These are phyloP conservation scores for Podospora appendiculata DNA, from an alignment of 495 filamentous ascomycete species.

Conservation along the genomic window DNA sequence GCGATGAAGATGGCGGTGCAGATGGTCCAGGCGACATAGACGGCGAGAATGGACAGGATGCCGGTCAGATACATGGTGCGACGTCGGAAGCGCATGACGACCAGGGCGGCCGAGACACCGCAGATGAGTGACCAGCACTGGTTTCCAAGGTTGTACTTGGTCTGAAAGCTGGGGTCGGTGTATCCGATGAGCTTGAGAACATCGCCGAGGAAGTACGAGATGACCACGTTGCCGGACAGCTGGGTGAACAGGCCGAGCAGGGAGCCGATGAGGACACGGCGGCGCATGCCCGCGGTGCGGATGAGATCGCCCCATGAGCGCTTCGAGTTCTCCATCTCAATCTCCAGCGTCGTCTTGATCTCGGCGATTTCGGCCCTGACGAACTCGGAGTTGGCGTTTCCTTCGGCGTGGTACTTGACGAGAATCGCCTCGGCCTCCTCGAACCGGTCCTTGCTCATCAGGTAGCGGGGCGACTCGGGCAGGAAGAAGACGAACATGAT, in stretches of 20 bases:
- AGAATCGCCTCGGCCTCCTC: conserved; percentile 53
- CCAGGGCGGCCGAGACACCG: conserved; percentile 46
- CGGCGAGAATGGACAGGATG: conserved; percentile 43
- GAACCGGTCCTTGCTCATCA: conserved; percentile 49
- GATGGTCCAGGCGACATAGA: conserved; percentile 55
- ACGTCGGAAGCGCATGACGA: conserved; percentile 46
- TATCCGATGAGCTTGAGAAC: conserved; percentile 42
- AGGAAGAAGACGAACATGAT: conserved; percentile 48
- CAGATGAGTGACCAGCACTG: conserved; percentile 51
- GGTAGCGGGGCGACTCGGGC: conserved; percentile 53
- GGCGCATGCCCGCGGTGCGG: conserved; percentile 45
- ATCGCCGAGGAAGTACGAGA: conserved; percentile 51
- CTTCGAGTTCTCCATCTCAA: conserved; percentile 49
- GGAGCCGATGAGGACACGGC: conserved; percentile 48
- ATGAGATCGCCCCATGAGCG: conserved; percentile 51
- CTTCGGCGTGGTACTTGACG: conserved; percentile 56
- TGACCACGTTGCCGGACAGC: conserved; percentile 56
- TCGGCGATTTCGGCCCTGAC: conserved; percentile 52
- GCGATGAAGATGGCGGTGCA: conserved; percentile 40
- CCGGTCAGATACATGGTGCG: conserved; percentile 55
- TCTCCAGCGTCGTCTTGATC: conserved; percentile 51
- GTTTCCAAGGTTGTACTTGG: conserved; percentile 50
- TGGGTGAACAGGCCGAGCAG: conserved; percentile 56
- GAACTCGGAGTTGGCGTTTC: conserved; percentile 46
- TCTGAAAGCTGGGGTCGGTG: conserved; percentile 44